Evolutionary conservation across 306 rosid genomes (phyloP).

Genomic region (Vigna trinervia): DNA sequence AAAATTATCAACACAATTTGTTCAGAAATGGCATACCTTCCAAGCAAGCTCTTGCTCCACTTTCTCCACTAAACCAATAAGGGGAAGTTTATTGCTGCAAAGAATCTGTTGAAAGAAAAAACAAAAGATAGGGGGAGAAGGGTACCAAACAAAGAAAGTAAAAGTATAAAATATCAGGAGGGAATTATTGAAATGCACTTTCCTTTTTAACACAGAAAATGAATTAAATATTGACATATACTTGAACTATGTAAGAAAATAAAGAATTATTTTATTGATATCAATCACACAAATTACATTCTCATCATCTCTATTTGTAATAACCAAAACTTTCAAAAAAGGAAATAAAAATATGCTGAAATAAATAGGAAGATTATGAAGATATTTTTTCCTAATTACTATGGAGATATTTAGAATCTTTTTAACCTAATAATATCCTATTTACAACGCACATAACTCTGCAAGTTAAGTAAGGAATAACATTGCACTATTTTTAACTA

Average conservation of each 20-base stretch:
- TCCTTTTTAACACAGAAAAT: constrained; percentile 27
- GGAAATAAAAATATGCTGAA: too few relatives aligned
- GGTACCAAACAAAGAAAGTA: constrained; percentile 12
- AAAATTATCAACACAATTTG: constrained; percentile 40
- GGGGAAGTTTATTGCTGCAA: constrained; percentile 87
- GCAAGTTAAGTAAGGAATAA: constrained; percentile 31
- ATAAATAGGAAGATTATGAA: too few relatives aligned
- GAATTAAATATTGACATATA: constrained; percentile 22
- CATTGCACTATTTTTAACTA: constrained; percentile 26
- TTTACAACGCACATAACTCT: neutral
- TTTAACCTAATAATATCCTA: too few relatives aligned
- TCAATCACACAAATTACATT: too few relatives aligned
- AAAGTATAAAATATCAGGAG: constrained; percentile 32
- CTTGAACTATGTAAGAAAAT: too few relatives aligned
- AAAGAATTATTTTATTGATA: too few relatives aligned
- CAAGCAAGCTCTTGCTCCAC: constrained; percentile 97
- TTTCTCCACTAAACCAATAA: constrained; percentile 86
- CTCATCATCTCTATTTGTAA: too few relatives aligned
- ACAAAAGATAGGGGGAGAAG: neutral
- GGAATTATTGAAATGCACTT: constrained; percentile 15
- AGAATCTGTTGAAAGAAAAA: constrained; percentile 67
- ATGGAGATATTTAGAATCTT: too few relatives aligned
- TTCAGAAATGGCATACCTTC: constrained; percentile 70
- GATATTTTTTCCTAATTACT: too few relatives aligned
- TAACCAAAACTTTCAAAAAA: too few relatives aligned